Evolutionary conservation across 257 asterid species (phyloP).

Genomic region (Solanum chilense): DNA sequence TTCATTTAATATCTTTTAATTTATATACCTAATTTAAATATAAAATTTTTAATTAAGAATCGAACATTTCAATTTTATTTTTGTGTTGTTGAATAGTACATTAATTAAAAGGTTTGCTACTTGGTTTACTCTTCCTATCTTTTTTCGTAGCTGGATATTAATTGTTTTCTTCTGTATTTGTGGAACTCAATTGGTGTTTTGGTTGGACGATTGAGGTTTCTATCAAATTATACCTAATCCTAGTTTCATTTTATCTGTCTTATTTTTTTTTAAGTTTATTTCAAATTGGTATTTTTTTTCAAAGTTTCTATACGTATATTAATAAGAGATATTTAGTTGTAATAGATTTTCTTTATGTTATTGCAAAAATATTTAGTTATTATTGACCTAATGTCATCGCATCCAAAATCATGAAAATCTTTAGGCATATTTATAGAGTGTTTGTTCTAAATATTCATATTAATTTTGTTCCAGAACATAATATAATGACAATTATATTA

Average conservation of each 20-base stretch:
- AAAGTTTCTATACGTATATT: too few relatives aligned
- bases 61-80: too few relatives aligned
- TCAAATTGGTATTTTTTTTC: too few relatives aligned
- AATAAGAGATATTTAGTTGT: not conserved
- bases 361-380: too few relatives aligned
- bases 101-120: not conserved
- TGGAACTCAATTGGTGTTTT: not conserved
- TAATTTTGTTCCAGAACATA: too few relatives aligned
- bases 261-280: too few relatives aligned
- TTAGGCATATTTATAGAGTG: not conserved
- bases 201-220: not conserved
- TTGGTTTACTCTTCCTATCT: not conserved
- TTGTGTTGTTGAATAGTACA: not conserved
- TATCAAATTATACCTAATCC: not conserved
- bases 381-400: too few relatives aligned
- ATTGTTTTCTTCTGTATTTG: not conserved
- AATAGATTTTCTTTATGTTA: too few relatives aligned
- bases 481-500: too few relatives aligned
- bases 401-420: rapidly evolving
- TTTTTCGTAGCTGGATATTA: not conserved
- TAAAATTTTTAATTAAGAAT: rapidly evolving
- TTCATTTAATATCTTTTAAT: rapidly evolving
- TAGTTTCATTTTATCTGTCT: too few relatives aligned
- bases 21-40: too few relatives aligned
- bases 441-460: not conserved